phyloP scores from a whole-genome alignment of 1,284 basidiomycete genomes.

The Apiotrichum gracile region DNA sequence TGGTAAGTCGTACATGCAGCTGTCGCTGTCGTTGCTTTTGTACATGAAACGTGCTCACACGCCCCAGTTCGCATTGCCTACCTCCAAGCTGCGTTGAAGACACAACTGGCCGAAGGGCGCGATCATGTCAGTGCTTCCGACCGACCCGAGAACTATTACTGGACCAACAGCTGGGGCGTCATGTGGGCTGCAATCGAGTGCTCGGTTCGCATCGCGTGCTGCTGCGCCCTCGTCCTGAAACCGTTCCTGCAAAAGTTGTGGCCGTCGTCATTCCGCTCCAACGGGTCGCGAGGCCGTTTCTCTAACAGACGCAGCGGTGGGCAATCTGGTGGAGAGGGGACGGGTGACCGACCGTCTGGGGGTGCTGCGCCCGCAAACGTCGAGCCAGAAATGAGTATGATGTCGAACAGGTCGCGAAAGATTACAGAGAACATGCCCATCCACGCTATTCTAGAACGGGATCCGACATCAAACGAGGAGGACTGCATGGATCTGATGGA shows the following conservation, averaged over 20 bases:
- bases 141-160: constrained; percentile 34
- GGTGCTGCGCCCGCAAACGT: constrained; percentile 12
- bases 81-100: constrained; percentile 36
- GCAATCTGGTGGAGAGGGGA: neutral
- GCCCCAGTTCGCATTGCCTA: constrained; percentile 38
- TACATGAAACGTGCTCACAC: neutral
- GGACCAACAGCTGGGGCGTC: constrained; percentile 35
- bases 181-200: constrained; percentile 46
- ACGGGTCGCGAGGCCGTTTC: neutral
- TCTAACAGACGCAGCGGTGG: neutral
- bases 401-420: constrained; percentile 4
- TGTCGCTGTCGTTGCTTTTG: neutral
- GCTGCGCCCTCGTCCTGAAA: constrained; percentile 43
- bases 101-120: constrained; percentile 11
- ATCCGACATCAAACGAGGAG: constrained; percentile 16
- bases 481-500: constrained; percentile 33
- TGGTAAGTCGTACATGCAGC: constrained; percentile 13
- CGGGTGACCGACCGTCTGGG: neutral
- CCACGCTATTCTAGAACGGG: constrained; percentile 18
- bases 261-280: neutral
- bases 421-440: constrained; percentile 11
- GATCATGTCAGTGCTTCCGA: constrained; percentile 8
- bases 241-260: constrained; percentile 37
- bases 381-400: neutral
- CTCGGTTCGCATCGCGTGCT: constrained; percentile 41